Evolutionary conservation across 805 yeast species (phyloP).

Genomic region (Yarrowia divulgata): DNA sequence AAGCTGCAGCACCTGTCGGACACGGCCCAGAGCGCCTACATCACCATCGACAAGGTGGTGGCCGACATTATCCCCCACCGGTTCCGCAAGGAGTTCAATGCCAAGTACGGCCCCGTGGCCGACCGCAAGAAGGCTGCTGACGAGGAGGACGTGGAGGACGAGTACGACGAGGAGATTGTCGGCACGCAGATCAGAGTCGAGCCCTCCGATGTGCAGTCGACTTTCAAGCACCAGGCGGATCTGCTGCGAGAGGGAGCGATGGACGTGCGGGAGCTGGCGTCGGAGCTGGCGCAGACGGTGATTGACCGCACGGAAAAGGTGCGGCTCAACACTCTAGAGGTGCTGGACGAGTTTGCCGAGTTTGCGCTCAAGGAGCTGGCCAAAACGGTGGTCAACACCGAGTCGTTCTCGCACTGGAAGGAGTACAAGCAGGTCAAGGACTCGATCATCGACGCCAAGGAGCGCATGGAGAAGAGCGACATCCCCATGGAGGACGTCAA

Average conservation of each 20-base stretch:
- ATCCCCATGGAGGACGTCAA: conserved; percentile 53
- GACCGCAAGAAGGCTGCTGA: conserved; percentile 27
- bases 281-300: conserved; percentile 43
- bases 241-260: conserved; percentile 44
- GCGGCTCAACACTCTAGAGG: conserved; percentile 53
- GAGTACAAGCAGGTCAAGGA: conserved; percentile 56
- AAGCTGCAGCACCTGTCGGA: conserved; percentile 41
- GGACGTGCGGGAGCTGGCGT: conserved; percentile 44
- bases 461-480: conserved; percentile 52
- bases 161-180: conserved; percentile 4
- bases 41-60: conserved; percentile 53
- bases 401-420: conserved; percentile 51
- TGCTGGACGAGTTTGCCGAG: conserved; percentile 59
- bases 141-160: conserved; percentile 27
- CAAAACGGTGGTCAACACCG: conserved; percentile 41
- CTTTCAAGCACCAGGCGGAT: conserved; percentile 44
- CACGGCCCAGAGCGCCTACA: conserved; percentile 18
- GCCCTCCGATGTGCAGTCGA: conserved; percentile 42
- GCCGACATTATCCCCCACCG: conserved; percentile 96
- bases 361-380: conserved; percentile 55
- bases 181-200: conserved; percentile 38
- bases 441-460: conserved; percentile 53
- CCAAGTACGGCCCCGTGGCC: conserved; percentile 49
- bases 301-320: conserved; percentile 44
- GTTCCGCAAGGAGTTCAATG: conserved; percentile 77